A percentile compares a stretch with the other conserved stretches of the same genome.
Evolutionary conservation across 2,329 filamentous ascomycete species (phyloP).

Genomic region (Talaromyces piceae): DNA sequence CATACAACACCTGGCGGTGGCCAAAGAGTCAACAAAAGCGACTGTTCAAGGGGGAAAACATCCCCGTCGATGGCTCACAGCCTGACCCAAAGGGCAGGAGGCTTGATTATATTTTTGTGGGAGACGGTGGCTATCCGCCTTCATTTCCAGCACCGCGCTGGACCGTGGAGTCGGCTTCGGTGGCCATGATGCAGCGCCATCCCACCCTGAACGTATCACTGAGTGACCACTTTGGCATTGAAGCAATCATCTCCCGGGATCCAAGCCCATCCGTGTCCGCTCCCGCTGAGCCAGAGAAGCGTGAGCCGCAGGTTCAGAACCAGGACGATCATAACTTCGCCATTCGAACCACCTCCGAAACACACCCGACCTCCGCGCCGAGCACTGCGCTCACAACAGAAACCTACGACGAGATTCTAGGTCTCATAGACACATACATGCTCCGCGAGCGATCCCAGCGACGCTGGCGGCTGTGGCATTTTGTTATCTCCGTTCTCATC

Average conservation of each 20-base stretch:
- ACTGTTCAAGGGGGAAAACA: conserved; percentile 58
- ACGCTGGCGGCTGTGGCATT: conserved; percentile 65
- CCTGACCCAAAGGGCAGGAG: conserved; percentile 72
- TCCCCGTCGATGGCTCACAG: conserved; percentile 56
- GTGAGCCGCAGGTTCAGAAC: conserved; percentile 10
- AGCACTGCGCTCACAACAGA: conserved; percentile 35
- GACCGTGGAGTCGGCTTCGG: conserved; percentile 61
- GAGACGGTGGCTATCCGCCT: conserved; percentile 40
- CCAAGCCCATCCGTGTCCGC: neutral
- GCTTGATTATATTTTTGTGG: conserved; percentile 90
- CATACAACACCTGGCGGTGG: conserved; percentile 93
- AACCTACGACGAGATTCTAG: conserved; percentile 66
- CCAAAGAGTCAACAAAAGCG: conserved; percentile 60
- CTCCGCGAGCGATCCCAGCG: conserved; percentile 65
- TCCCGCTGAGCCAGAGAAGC: conserved; percentile 7
- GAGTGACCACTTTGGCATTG: conserved; percentile 91
- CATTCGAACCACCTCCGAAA: conserved; percentile 2
- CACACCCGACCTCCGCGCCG: conserved; percentile 15
- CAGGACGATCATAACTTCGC: conserved; percentile 14
- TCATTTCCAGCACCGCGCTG: conserved; percentile 44
- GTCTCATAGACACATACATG: conserved; percentile 61
- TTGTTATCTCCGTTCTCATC: conserved; percentile 58
- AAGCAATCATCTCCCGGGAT: conserved; percentile 57
- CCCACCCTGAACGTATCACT: conserved; percentile 75
- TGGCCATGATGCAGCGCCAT: conserved; percentile 77